Evolutionary conservation across 179 eudicot genomes (phyloP).

Genomic region (Beta corolliflora): DNA sequence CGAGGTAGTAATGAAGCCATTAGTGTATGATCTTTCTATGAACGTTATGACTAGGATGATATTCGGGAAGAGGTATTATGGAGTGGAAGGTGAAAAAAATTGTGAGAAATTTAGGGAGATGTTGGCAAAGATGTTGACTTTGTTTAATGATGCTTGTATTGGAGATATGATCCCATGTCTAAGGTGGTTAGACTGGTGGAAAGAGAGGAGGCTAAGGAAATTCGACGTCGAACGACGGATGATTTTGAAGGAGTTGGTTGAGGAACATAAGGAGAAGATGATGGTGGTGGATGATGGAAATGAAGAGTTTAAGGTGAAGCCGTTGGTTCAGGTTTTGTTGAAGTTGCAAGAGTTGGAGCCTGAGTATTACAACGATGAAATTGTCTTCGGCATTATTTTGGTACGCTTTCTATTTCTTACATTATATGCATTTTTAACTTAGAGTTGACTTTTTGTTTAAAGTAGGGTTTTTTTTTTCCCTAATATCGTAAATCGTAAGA

Average conservation of each 20-base stretch:
- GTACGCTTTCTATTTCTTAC: not conserved
- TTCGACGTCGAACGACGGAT: conserved; percentile 12
- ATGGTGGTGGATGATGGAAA: not conserved
- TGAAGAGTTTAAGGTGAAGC: not conserved
- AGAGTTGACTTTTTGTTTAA: no score
- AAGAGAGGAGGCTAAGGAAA: conserved; percentile 12
- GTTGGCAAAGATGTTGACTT: conserved; percentile 7
- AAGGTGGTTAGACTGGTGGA: conserved; percentile 32
- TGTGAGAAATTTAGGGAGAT: conserved; percentile 23
- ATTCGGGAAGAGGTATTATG: conserved; percentile 30
- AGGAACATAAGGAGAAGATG: conserved; percentile 15
- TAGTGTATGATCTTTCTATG: conserved; percentile 22
- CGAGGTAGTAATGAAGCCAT: conserved; percentile 18
- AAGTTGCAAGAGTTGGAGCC: conserved; percentile 14
- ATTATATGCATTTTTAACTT: not conserved
- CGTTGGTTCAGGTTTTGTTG: conserved; percentile 24
- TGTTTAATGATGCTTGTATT: conserved; percentile 25
- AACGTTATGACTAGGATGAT: conserved; percentile 31
- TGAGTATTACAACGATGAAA: conserved; percentile 10
- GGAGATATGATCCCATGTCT: conserved; percentile 31
- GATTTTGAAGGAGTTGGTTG: conserved; percentile 19
- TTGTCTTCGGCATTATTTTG: conserved; percentile 4
- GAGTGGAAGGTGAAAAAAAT: conserved; percentile 1
- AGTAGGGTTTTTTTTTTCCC: no score
- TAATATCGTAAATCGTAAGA: no score